Evolutionary conservation across 177 flowering plant genomes (phyloP).

Genomic region (Vitis hybrid): DNA sequence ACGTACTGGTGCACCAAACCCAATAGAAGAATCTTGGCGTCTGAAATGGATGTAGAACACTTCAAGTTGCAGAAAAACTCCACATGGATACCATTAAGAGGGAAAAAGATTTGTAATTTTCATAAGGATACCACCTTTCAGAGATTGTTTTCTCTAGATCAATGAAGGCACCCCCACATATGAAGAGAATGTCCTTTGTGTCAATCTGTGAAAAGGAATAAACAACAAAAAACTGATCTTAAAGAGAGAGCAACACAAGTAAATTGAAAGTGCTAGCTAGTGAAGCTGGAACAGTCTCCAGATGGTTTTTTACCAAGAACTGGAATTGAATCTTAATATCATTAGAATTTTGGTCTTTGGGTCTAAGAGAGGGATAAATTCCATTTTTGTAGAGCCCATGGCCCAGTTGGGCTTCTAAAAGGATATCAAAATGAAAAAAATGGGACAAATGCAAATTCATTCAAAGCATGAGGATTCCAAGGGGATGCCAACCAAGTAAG

Average conservation of each 20-base stretch:
- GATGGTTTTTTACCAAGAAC: no score
- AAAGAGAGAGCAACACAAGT: background rate
- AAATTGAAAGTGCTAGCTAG: background rate
- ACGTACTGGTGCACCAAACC: constrained; percentile 96
- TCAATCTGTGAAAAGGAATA: constrained; percentile 60
- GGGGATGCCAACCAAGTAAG: no score
- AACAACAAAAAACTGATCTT: constrained; percentile 1
- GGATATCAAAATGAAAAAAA: no score
- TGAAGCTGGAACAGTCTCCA: no score
- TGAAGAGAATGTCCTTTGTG: constrained; percentile 93
- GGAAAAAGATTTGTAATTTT: background rate
- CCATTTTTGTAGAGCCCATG: no score
- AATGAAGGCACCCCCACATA: constrained; percentile 93
- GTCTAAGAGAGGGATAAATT: no score
- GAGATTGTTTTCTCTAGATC: constrained; percentile 97
- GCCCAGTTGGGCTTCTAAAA: no score
- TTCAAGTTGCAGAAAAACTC: constrained; percentile 12
- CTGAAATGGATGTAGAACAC: constrained; percentile 32
- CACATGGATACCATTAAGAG: background rate
- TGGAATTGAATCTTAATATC: no score
- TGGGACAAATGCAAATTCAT: no score
- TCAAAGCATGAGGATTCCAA: no score
- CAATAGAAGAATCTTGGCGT: constrained; percentile 96
- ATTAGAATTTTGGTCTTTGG: no score
- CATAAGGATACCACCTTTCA: constrained; percentile 56